Percentiles rank a stretch among this genome's conserved stretches.
Conservation (phyloP, 768 basidiomycete genomes). For the Steccherinum ochraceum region DNA sequence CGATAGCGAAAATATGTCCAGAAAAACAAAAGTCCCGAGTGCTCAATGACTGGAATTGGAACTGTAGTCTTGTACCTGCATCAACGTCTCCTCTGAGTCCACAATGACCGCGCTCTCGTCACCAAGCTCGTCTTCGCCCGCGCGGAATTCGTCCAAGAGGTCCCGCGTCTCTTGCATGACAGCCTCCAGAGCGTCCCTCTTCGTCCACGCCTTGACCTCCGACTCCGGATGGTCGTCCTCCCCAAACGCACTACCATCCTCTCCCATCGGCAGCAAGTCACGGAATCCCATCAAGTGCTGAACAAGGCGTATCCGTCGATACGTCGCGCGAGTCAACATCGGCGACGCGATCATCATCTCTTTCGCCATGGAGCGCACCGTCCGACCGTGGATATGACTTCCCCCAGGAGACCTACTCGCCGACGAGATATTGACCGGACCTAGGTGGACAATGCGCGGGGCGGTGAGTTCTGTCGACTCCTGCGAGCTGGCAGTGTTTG, state of each 20-base stretch:
- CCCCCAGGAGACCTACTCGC: background rate
- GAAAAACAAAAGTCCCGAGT: no score
- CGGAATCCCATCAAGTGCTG: constrained; percentile 63
- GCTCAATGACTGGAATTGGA: background rate
- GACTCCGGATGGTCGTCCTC: constrained; percentile 14
- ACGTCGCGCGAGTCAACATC: constrained; percentile 50
- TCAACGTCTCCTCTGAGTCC: background rate
- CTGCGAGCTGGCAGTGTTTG: constrained; percentile 17
- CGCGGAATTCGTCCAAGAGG: constrained; percentile 51
- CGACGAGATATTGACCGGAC: constrained; percentile 32
- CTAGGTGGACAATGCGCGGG: constrained; percentile 56
- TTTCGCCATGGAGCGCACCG: constrained; percentile 15
- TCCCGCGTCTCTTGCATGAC: constrained; percentile 50
- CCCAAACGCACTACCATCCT: constrained; percentile 26
- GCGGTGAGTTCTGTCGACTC: constrained; percentile 29
- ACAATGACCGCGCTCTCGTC: constrained; percentile 13
- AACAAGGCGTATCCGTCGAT: constrained; percentile 53
- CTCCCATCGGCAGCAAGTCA: constrained; percentile 43
- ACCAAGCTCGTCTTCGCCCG: constrained; percentile 13
- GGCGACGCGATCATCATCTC: constrained; percentile 43
- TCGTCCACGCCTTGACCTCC: constrained; percentile 42
- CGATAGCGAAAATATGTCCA: background rate
- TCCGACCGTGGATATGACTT: background rate
- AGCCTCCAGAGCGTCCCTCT: constrained; percentile 42
- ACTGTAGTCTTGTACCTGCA: background rate